Base-by-base conservation (phyloP, 768 basidiomycete species). In the Auricularia heimuer region DNA sequence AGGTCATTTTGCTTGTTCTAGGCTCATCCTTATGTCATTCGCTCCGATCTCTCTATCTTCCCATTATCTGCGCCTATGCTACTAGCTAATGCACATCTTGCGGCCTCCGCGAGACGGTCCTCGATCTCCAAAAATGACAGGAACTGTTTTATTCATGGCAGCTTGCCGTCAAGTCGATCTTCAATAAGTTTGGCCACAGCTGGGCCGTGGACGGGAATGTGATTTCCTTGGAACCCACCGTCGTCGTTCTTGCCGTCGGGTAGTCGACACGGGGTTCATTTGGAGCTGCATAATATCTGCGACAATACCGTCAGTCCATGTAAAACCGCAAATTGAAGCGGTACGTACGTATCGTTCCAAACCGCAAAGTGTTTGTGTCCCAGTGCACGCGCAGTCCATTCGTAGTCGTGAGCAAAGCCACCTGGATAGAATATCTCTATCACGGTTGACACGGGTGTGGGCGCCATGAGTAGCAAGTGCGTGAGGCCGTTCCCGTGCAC, bases 361-460 rank as follows among this genome's bases (percentile, higher is more conserved):
- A 95, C 79, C 1, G 84, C 87, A 68, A 85, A 89, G 74, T 94
- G 85, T 18, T 74, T 78, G 80, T 90, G 86, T 3, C 90, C 90
- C 11, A 94, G 74, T 0, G 89, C 85, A 39, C 82, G 75, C 3
- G 87, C 73, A 0, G 92, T 93, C 86, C 90, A 94, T 70, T 92
- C 85, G 72, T 94, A 94, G 70, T 94, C 92, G 70, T 89, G 87
- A 34, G 92, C 87, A 71, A 91, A 94, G 0, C 91, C 92, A 2
- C 74, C 79, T 0, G 90, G 91, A 71, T 81, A 89, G 76, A 94
- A 91, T 14, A 94, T 83, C 75, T 94, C 92, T 68, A 94, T 88
- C 21, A 94, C 90, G 4, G 90, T 86, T 4, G 89, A 85, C n/a
- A 85, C 74, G 0, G 83, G 83, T 3, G 86, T 89, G 1, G 82